phyloP scores from a whole-genome alignment of 805 yeast genomes.

The Lipomyces chichibuensis region DNA sequence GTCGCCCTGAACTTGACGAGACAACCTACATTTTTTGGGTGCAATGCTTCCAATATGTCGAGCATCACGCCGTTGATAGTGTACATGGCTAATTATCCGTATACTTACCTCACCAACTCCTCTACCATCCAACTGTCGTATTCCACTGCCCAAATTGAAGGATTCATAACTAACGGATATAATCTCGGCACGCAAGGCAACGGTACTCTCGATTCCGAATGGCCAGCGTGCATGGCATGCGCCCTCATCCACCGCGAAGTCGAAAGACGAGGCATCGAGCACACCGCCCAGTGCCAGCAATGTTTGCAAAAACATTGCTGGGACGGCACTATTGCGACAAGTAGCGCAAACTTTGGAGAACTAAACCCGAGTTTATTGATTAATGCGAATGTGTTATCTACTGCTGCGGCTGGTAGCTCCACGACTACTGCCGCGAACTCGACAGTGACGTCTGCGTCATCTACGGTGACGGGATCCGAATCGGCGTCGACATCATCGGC shows the following conservation, averaged over 20 bases:
- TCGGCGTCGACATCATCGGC: neutral
- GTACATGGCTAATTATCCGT: slow-evolving; percentile 75
- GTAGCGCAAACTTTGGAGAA: neutral
- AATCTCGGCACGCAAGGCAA: slow-evolving; percentile 68
- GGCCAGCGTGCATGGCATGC: slow-evolving; percentile 78
- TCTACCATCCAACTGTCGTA: slow-evolving; percentile 71
- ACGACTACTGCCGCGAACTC: neutral
- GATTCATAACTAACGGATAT: slow-evolving; percentile 73
- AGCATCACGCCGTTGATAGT: slow-evolving; percentile 54
- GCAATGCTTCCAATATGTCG: slow-evolving; percentile 56
- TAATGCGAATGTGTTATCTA: neutral
- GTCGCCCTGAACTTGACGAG: slow-evolving; percentile 54
- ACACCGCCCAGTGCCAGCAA: slow-evolving; percentile 65
- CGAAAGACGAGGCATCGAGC: slow-evolving; percentile 63
- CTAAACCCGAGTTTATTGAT: neutral
- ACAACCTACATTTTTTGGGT: slow-evolving; percentile 81
- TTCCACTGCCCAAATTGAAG: slow-evolving; percentile 56
- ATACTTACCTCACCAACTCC: slow-evolving; percentile 67
- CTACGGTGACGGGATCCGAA: neutral
- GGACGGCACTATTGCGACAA: slow-evolving; percentile 44
- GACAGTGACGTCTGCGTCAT: neutral
- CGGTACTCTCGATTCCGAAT: slow-evolving; percentile 66
- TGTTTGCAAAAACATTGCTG: slow-evolving; percentile 81
- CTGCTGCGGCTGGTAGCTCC: neutral
- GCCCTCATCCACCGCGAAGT: slow-evolving; percentile 79